Base-by-base conservation (phyloP, 2,329 filamentous ascomycete species). In the Talaromyces sp. region DNA sequence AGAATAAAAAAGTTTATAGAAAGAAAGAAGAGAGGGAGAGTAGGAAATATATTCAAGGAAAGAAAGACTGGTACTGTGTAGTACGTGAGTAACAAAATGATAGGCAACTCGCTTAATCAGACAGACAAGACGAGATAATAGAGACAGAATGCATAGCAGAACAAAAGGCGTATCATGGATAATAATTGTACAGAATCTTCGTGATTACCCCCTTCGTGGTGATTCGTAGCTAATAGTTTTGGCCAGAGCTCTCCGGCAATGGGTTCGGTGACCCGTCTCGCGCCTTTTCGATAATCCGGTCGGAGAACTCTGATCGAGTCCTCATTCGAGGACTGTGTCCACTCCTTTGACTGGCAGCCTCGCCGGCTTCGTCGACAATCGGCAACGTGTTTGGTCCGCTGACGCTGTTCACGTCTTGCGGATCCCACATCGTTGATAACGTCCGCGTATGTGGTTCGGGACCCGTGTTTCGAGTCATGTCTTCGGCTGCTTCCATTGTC, bases 311-410 rank as follows among this genome's bases (percentile, higher is more conserved):
- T 11, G 40, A 27, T 10, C 45, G 53, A 31, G 31, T 51, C 10
- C 34, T 40, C 11, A 7, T 49, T 1, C 25, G n/a, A 11, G 51
- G 66, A 53, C 45, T 67, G 40, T 61, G 63, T 6, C 54, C 62
- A 38, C 67, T 68, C 47, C 88, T 87, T 27, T 88, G 84, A 67
- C 89, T 91, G 7, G 84, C 86, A 10, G 84, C 89, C 76, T 97
- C 94, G 5, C 88, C 91, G n/a, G 88, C 90, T 78, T 98, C 94
- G 70, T 97, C 91, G 6, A 98, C 93, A 10, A 97, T 89, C 0
- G 94, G 94, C 1, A 98, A 80, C 1, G 84, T 88, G 36, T 83
- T 83, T 13, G 84, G 81, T 29, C 74, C 74, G 13, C 82, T 77
- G 15, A 84, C 82, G 79, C 84, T 73, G 75, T 75, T 72, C 76